These are phyloP conservation scores for Dryas integrifolia DNA, from an alignment of 331 rosid genomes.

Conservation along the genomic window DNA sequence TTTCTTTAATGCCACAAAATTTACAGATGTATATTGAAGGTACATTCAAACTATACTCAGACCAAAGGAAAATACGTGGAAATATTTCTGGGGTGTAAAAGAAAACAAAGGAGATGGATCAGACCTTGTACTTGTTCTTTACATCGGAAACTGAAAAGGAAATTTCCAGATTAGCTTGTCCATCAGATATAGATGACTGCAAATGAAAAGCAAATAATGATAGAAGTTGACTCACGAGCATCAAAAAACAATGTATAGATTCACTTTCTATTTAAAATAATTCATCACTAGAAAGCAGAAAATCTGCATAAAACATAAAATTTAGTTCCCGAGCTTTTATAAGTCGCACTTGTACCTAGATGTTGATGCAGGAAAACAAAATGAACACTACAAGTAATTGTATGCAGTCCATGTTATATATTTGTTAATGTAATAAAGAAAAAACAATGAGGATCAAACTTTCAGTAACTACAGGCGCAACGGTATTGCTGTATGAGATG, in stretches of 20 bases:
- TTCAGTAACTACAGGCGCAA: too few species aligned
- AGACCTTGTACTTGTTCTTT: constrained; percentile 67
- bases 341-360: constrained; percentile 1
- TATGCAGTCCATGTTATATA: background rate
- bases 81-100: background rate
- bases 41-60: background rate
- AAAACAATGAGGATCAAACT: background rate
- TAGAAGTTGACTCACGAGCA: background rate
- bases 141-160: constrained; percentile 54
- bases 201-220: constrained; percentile 10
- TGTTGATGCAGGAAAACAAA: background rate
- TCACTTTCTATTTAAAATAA: background rate
- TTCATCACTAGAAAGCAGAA: background rate
- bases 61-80: background rate
- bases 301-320: background rate
- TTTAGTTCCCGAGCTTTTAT: background rate
- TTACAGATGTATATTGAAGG: constrained; percentile 3
- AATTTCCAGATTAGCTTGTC: constrained; percentile 32
- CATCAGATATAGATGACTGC: constrained; percentile 43
- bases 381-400: background rate
- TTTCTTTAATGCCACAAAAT: constrained; percentile 4
- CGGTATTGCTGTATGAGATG: background rate
- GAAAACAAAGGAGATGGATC: constrained; percentile 10
- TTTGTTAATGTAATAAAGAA: background rate
- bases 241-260: background rate